phyloP scores from a whole-genome alignment of 257 asterid species.

The Phtheirospermum japonicum region DNA sequence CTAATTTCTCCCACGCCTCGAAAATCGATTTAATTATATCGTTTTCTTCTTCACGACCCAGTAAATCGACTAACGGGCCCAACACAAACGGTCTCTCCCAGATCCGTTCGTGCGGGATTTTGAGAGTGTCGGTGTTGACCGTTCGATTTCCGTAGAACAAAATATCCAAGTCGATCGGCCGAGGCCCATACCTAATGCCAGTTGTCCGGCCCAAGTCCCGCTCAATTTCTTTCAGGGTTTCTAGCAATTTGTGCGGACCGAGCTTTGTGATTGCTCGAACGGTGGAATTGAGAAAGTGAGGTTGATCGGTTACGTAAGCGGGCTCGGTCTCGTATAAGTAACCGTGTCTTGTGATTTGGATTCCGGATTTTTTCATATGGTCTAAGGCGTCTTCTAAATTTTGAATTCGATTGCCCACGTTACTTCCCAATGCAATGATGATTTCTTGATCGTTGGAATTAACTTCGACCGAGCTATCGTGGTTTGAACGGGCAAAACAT shows the following conservation, averaged over 20 bases:
- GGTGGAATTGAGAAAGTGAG: constrained; percentile 85
- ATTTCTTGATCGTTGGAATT: constrained; percentile 76
- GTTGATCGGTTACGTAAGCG: constrained; percentile 90
- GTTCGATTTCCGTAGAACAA: constrained; percentile 71
- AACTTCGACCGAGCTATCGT: constrained; percentile 55
- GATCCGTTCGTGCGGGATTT: constrained; percentile 78
- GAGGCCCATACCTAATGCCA: constrained; percentile 88
- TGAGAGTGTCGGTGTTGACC: constrained; percentile 61
- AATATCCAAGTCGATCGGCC: constrained; percentile 92
- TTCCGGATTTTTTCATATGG: constrained; percentile 75
- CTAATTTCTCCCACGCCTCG: constrained; percentile 77
- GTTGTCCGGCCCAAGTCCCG: constrained; percentile 82
- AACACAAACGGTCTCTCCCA: constrained; percentile 97
- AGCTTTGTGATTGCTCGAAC: constrained; percentile 75
- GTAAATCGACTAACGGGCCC: constrained; percentile 80
- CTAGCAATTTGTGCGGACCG: constrained; percentile 61
- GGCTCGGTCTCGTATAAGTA: constrained; percentile 88
- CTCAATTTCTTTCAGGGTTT: constrained; percentile 70
- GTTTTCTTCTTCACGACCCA: constrained; percentile 55
- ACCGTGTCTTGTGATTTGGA: constrained; percentile 63
- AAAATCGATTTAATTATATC: constrained; percentile 52
- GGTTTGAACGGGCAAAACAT: constrained; percentile 41
- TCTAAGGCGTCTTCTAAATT: constrained; percentile 81
- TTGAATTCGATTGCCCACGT: constrained; percentile 72
- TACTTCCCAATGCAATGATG: constrained; percentile 87